phyloP scores from a whole-genome alignment of 352 stramenopile species.

The Phytophthora brassicae region DNA sequence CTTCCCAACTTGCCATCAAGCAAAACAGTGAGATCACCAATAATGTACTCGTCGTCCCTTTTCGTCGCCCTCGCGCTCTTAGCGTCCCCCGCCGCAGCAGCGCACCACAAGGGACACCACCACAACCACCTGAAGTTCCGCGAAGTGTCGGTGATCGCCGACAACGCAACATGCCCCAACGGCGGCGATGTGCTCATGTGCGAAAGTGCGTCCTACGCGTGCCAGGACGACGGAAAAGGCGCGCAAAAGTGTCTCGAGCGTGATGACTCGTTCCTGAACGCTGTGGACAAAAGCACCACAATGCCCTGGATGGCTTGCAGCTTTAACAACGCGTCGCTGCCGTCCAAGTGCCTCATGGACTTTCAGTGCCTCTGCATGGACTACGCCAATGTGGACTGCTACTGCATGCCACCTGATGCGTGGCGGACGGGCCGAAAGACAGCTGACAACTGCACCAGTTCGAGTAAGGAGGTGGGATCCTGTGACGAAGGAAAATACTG shows the following conservation, averaged over 20 bases:
- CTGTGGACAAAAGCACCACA: constrained; percentile 37
- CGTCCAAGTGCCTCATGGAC: constrained; percentile 51
- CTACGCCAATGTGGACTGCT: constrained; percentile 44
- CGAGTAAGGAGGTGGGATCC: constrained; percentile 24
- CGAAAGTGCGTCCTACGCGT: constrained; percentile 40
- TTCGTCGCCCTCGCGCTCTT: constrained; percentile 24
- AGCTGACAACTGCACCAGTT: constrained; percentile 40
- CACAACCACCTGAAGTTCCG: constrained; percentile 49
- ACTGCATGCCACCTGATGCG: constrained; percentile 49
- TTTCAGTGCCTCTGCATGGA: constrained; percentile 53
- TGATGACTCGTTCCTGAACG: constrained; percentile 45
- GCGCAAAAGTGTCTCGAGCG: constrained; percentile 40
- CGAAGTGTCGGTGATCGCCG: constrained; percentile 42
- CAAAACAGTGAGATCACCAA: background rate
- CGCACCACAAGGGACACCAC: constrained; percentile 30
- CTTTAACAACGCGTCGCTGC: constrained; percentile 29
- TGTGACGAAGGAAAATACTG: constrained; percentile 62
- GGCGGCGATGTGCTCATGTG: constrained; percentile 48
- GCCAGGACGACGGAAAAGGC: constrained; percentile 41
- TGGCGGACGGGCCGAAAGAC: constrained; percentile 38
- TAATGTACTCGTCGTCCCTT: constrained; percentile 26
- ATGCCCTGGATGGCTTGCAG: constrained; percentile 47
- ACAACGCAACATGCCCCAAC: constrained; percentile 47
- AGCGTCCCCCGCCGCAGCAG: constrained; percentile 1
- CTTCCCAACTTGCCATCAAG: constrained; percentile 15